Evolutionary conservation across 495 filamentous ascomycete genomes (phyloP), one percentile per base, ranked within the genome.

Genomic region (Chaetomium cochliodes): DNA sequence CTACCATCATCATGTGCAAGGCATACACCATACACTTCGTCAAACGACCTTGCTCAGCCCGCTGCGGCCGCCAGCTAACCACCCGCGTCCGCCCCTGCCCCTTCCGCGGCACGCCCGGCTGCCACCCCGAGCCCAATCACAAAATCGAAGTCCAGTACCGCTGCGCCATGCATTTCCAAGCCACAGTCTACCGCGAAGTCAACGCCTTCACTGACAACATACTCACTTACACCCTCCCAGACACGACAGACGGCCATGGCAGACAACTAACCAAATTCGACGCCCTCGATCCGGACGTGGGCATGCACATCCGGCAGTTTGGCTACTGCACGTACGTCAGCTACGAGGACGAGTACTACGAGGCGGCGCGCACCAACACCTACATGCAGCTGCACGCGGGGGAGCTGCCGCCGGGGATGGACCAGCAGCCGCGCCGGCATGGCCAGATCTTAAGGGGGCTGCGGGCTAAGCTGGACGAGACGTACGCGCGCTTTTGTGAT

Each of bases 281-380:
- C 49, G 11, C 49, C 5, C 23, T 51, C 49, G 49, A 51, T 22
- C 5, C 3, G 2, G 8, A 1, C 23, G 22, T 51, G 2, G 20
- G 5, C 11, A 9, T 2, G 7, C 49, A 51, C 49, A 11, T 51
- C 7, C 49, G 22, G 2, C 49, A 51, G 22, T 51, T 51, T 22
- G 49, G 22, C 20, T 25, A 26, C 23, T 51, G 49, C 49, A 18
- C 49, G 22, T 51, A 25, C 49, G 11, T 37, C 25, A 18, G 26
- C 52, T n/a, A 37, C 52, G 26, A 55, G n/a, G 26, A 30, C 5
- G 26, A 30, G 9, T 55, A 55, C 52, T 55, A 55, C 52, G 26
- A 55, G 26, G 28, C 28, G 25, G 52, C 52, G 26, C 52, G 52
- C 44, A 28, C 25, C 22, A 3, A 5, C 1, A 28, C 49, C 49